Percentiles rank a stretch among this genome's conserved stretches.
Evolutionary conservation across 805 yeast species (phyloP).

Genomic region (Starmerella apicola): DNA sequence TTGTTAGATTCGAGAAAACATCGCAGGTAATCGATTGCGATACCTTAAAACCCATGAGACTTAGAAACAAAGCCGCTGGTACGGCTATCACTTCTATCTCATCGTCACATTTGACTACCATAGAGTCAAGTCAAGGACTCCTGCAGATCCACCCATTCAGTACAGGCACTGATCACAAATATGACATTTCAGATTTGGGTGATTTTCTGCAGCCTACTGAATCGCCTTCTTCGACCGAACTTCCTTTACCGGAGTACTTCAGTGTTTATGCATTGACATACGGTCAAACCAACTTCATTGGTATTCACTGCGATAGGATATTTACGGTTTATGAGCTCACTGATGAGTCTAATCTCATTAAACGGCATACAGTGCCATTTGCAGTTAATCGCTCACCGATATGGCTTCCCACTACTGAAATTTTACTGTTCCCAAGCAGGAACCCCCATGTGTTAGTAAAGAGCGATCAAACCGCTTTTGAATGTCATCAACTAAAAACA

Average conservation of each 20-base stretch:
- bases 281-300: conserved; percentile 26
- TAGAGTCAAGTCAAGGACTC: too few relatives aligned
- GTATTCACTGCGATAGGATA: conserved; percentile 13
- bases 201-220: neutral
- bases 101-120: too few relatives aligned
- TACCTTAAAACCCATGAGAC: too few relatives aligned
- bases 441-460: conserved; percentile 11
- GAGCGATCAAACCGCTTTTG: conserved; percentile 3
- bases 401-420: conserved; percentile 1
- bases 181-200: neutral
- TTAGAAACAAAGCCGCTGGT: too few relatives aligned
- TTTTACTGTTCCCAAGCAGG: conserved; percentile 12
- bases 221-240: too few relatives aligned
- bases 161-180: too few relatives aligned
- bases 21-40: too few relatives aligned
- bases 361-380: conserved; percentile 14
- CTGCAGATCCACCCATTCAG: too few relatives aligned
- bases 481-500: conserved; percentile 8
- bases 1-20: too few relatives aligned
- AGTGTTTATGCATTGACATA: conserved; percentile 7
- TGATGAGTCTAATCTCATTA: conserved; percentile 4
- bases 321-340: conserved; percentile 15
- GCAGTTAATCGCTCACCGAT: conserved; percentile 15
- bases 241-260: neutral
- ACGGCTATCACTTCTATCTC: too few relatives aligned